phyloP scores from a whole-genome alignment of 768 basidiomycete species.

The Tephrocybe sp. region DNA sequence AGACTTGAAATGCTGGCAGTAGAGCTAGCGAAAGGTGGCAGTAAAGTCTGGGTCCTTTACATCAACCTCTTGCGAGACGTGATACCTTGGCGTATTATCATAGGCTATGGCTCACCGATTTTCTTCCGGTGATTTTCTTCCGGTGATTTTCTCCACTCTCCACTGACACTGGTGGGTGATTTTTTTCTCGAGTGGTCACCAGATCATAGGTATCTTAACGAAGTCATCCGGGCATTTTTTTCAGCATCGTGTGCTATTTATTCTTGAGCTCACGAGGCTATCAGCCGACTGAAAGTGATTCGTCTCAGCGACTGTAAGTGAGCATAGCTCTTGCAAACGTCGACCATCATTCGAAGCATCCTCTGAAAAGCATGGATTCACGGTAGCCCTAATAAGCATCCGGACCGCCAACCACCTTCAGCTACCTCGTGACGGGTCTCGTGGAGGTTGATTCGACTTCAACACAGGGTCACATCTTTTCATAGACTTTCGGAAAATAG shows the following conservation, averaged over 20 bases:
- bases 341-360: background rate
- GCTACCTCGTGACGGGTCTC: constrained; percentile 12
- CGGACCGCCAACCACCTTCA: constrained; percentile 11
- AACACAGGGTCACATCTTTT: constrained; percentile 9
- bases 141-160: background rate
- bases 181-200: constrained; percentile 3
- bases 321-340: no score
- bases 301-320: no score
- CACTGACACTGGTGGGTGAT: background rate
- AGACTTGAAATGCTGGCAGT: no score
- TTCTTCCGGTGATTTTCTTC: constrained; percentile 1
- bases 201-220: background rate
- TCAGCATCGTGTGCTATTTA: no score
- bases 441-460: constrained; percentile 1
- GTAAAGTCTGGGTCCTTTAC: no score
- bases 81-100: background rate
- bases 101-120: constrained; percentile 1
- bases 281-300: no score
- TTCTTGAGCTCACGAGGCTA: no score
- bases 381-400: background rate
- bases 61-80: background rate
- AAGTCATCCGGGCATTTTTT: background rate
- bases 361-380: background rate
- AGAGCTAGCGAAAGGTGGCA: no score
- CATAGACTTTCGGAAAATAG: constrained; percentile 2